Percentiles rank a stretch among this genome's conserved stretches.
phyloP scores from a whole-genome alignment of 139 green algal species.

The Yamagishiella unicocca region DNA sequence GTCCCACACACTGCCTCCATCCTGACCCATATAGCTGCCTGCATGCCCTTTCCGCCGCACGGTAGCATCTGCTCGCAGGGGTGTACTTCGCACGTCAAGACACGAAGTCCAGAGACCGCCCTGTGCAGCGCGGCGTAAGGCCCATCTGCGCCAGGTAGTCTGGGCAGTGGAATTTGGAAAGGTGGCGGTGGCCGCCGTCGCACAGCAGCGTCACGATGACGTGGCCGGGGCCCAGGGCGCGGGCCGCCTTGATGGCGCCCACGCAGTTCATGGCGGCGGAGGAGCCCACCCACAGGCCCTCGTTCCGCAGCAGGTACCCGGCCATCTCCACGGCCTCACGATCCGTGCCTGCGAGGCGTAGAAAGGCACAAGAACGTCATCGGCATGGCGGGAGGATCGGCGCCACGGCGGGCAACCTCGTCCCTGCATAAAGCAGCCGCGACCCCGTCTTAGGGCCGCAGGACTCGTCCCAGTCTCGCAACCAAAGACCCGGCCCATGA shows the following conservation, averaged over 20 bases:
- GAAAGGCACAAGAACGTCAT: too few species aligned
- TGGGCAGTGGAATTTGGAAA: conserved; percentile 92
- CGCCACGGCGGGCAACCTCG: too few species aligned
- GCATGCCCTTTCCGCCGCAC: not conserved
- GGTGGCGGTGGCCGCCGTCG: conserved; percentile 88
- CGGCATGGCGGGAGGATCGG: too few species aligned
- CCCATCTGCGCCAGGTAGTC: conserved; percentile 76
- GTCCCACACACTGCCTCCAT: not conserved
- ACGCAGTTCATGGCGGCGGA: conserved; percentile 92
- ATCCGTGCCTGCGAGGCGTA: conserved; percentile 80
- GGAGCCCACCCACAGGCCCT: conserved; percentile 94
- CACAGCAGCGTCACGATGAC: conserved; percentile 94
- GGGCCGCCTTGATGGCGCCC: conserved; percentile 87
- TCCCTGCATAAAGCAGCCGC: too few species aligned
- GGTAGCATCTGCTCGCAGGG: not conserved
- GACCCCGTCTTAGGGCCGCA: too few species aligned
- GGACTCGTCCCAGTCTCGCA: too few species aligned
- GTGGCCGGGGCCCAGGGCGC: conserved; percentile 83
- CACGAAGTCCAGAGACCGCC: conserved; percentile 30
- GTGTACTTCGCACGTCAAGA: not conserved
- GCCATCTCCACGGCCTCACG: conserved; percentile 90
- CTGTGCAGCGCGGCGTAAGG: conserved; percentile 18
- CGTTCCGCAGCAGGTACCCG: conserved; percentile 86
- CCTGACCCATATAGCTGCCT: not conserved
- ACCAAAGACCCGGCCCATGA: too few species aligned